phyloP scores from a whole-genome alignment of 176 grass and related monocot genomes.

The sorghum (Sorghum bicolor) region Sorghum_bicolor_NCBIv3 NC_012879.2:3237501-3238000 shows the following conservation, averaged over 20 bases:
- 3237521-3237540: not conserved
- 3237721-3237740: not conserved
- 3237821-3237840: constrained; percentile 14
- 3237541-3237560: not conserved
- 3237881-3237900: not conserved
- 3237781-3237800: not conserved
- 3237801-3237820: not conserved
- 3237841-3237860: not conserved
- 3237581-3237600: constrained; percentile 23
- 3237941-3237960: not conserved
- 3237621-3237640: constrained; percentile 88
- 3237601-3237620: constrained; percentile 75
- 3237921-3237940: not conserved
- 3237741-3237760: not conserved
- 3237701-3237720: not conserved
- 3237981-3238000: not conserved
- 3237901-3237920: not conserved
- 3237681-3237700: constrained; percentile 29
- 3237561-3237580: not conserved
- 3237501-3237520: not conserved
- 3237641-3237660: constrained; percentile 98
- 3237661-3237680: constrained; percentile 93
- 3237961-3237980: not conserved
- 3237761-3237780: not conserved
- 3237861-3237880: not conserved